Evolutionary conservation across 192 early-diverging fungal species (phyloP), one percentile per base, ranked within the genome.

Genomic region (Spinellus fusiger): DNA sequence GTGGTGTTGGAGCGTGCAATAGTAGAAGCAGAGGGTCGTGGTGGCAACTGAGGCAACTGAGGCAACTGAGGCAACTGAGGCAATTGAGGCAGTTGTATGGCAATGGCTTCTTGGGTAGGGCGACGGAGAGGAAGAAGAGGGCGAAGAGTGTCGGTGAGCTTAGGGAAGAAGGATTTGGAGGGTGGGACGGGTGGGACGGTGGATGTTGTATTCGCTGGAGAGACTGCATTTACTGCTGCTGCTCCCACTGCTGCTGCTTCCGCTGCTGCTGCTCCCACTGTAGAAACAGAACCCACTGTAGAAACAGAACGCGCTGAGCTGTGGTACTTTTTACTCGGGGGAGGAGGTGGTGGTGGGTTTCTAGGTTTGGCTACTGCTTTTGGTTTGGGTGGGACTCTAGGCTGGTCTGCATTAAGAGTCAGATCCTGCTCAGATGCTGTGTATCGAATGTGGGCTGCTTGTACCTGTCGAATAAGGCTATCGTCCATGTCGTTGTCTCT

Each of bases 301-400:
- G 22, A 20, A 10, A 22, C 27, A 32, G 22, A 28, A 44, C 35
- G 49, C 33, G 40, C 46, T 27, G 54, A 27, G 23, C 56, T 32
- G 13, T 66, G 64, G 28, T 66, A 67, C 46, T 67, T 67, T 53
- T 61, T 59, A 37, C 57, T 67, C 8, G 58, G 58, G 18, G 65
- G 65, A 12, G 65, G 65, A 10, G 65, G 65, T 13, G 64, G 64
- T 12, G 56, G 48, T 16, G 54, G 68, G n/a, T 20, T 49, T 34
- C 37, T 35, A 31, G 31, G 28, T 26, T 47, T 60, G 16, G 28
- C 28, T 38, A 38, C 5, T 8, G 27, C 18, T 26, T 51, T 23
- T 9, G 56, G 49, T 16, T 33, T 48, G 22, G 51, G 57, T 32
- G 57, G 49, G 22, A 56, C 48, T 49, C 34, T 8, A 25, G 16